phyloP scores from a whole-genome alignment of 108 stramenopile genomes.

The Seminavis robusta region DNA sequence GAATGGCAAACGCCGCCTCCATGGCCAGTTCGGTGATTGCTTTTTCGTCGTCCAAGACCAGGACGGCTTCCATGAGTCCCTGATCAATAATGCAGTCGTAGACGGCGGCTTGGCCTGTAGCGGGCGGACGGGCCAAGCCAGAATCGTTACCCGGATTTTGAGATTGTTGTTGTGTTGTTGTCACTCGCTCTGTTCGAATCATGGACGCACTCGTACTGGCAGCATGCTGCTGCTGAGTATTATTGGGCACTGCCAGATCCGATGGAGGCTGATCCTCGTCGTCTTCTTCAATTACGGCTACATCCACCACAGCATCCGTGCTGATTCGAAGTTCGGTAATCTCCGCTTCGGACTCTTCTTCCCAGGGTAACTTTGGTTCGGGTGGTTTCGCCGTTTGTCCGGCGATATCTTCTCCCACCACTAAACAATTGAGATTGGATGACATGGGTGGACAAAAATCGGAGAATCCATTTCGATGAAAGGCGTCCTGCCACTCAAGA shows the following conservation, averaged over 20 bases:
- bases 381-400: not conserved
- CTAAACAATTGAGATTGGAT: conserved; percentile 16
- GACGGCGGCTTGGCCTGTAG: too few relatives aligned
- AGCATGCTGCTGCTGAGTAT: too few relatives aligned
- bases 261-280: too few relatives aligned
- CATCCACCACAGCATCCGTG: too few relatives aligned
- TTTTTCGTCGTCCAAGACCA: not conserved
- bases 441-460: conserved; percentile 31
- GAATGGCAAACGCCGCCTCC: conserved; percentile 20
- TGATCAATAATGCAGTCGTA: conserved; percentile 32
- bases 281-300: too few relatives aligned
- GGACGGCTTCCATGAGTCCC: conserved; percentile 14
- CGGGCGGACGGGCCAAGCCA: too few relatives aligned
- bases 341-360: conserved; percentile 18
- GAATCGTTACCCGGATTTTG: too few relatives aligned
- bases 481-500: conserved; percentile 24
- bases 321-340: conserved; percentile 15
- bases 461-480: conserved; percentile 20
- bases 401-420: conserved; percentile 10
- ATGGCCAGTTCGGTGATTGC: conserved; percentile 6
- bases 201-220: too few relatives aligned
- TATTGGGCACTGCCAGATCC: too few relatives aligned
- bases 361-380: conserved; percentile 20
- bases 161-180: too few relatives aligned
- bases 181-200: too few relatives aligned